These are phyloP conservation scores for Buddleja alternifolia DNA, from an alignment of 257 asterid genomes.

Conservation along the genomic window DNA sequence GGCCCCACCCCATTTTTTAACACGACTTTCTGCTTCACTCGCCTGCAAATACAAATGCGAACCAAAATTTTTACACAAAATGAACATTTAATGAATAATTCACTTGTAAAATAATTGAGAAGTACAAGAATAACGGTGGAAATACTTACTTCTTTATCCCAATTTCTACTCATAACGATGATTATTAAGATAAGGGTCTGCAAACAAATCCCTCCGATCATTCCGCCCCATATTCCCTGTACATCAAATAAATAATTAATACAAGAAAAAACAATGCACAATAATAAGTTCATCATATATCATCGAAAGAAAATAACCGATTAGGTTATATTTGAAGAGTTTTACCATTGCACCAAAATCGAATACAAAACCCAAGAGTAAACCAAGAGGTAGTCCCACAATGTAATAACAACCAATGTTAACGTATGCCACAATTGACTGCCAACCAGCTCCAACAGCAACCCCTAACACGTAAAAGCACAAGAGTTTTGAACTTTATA, in stretches of 20 bases:
- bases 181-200: constrained; percentile 70
- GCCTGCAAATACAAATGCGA: constrained; percentile 47
- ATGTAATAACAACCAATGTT: constrained; percentile 77
- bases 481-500: too few relatives aligned
- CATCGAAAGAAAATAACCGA: background rate
- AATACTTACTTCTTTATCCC: constrained; percentile 74
- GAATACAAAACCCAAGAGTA: constrained; percentile 66
- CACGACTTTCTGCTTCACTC: constrained; percentile 57
- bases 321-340: background rate
- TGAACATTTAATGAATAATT: background rate
- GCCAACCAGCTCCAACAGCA: constrained; percentile 99
- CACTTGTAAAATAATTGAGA: too few relatives aligned
- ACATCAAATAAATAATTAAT: background rate
- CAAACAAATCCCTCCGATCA: constrained; percentile 75
- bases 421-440: constrained; percentile 67
- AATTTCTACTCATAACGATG: constrained; percentile 58
- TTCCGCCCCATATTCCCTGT: constrained; percentile 93
- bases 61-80: background rate
- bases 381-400: constrained; percentile 77
- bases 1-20: constrained; percentile 64
- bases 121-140: background rate
- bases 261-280: background rate
- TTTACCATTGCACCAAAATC: constrained; percentile 55
- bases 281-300: too few relatives aligned
- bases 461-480: constrained; percentile 79